Percentiles rank a stretch among this genome's conserved stretches.
Conservation (phyloP, 169 alveolate genomes). For the Plasmodium coatneyi region DNA sequence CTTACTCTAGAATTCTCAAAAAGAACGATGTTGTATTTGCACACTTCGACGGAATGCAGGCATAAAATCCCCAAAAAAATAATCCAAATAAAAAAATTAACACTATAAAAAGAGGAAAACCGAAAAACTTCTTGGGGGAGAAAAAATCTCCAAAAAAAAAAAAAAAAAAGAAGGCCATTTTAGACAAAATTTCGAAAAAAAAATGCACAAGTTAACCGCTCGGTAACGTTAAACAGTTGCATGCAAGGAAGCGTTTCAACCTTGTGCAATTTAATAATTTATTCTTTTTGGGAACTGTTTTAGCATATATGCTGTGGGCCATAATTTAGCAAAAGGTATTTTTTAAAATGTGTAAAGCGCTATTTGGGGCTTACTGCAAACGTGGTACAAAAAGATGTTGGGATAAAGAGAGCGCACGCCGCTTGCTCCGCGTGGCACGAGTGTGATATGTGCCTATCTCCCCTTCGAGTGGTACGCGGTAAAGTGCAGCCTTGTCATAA, state of each 20-base stretch:
- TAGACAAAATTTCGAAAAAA: background rate
- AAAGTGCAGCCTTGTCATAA: background rate
- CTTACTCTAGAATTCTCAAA: background rate
- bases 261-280: background rate
- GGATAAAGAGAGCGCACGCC: background rate
- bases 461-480: background rate
- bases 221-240: background rate
- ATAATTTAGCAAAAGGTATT: background rate
- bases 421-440: background rate
- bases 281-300: background rate
- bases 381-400: background rate
- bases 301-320: background rate
- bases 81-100: background rate
- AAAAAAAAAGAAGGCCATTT: background rate
- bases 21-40: background rate
- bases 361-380: background rate
- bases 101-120: background rate
- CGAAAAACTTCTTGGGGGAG: background rate
- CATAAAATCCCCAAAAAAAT: background rate
- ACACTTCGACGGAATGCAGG: background rate
- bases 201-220: background rate
- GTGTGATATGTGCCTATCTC: background rate
- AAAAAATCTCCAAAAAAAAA: background rate
- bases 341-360: background rate
- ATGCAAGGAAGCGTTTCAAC: background rate